Conservation (phyloP, 306 rosid species). For the Cicer pinnatifidum region DNA sequence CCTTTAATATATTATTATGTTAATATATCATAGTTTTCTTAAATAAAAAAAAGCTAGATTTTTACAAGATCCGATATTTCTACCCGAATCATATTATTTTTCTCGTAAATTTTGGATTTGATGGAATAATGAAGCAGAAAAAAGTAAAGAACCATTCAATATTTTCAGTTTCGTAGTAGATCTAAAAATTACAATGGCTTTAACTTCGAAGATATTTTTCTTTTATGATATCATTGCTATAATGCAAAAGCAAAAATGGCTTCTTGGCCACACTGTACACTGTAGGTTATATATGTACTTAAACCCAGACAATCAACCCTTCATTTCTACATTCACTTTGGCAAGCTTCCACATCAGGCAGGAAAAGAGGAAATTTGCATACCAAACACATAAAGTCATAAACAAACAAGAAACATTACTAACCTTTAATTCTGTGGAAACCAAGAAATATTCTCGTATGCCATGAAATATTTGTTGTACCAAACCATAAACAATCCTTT, state of each 20-base stretch:
- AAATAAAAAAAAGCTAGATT: neutral
- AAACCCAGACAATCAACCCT: constrained; percentile 7
- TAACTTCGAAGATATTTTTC: neutral
- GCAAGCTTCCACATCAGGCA: constrained; percentile 33
- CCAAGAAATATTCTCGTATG: constrained; percentile 90
- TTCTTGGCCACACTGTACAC: constrained; percentile 13
- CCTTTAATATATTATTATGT: constrained; percentile 10
- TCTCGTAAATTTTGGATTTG: neutral
- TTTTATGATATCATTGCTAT: neutral
- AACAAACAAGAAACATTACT: constrained; percentile 46
- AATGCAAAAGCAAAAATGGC: neutral
- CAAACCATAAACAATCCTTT: constrained; percentile 93
- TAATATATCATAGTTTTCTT: neutral
- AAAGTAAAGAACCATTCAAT: neutral
- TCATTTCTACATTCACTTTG: constrained; percentile 14
- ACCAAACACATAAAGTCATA: constrained; percentile 2
- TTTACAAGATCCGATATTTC: neutral
- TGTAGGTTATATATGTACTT: neutral
- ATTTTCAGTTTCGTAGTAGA: neutral
- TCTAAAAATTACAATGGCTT: constrained; percentile 5
- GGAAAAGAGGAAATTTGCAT: constrained; percentile 1
- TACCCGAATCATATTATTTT: neutral
- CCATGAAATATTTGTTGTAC: constrained; percentile 99
- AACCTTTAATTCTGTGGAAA: constrained; percentile 95
- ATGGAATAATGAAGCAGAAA: constrained; percentile 15